Conservation (phyloP, 805 yeast genomes). For the Candida anglica region DNA sequence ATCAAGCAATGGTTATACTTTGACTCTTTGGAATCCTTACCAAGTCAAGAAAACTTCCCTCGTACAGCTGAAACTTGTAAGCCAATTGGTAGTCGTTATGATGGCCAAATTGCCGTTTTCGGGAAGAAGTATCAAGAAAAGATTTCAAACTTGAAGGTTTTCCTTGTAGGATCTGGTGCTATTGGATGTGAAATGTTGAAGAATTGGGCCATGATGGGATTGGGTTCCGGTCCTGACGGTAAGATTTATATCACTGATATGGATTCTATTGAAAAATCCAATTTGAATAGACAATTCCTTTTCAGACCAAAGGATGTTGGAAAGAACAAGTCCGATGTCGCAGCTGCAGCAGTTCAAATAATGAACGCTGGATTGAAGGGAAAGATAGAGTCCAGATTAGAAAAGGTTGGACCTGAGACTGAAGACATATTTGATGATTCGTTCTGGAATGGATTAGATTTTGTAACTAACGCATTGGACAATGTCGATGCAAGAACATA, state of each 20-base stretch:
- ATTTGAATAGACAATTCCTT: conserved; percentile 92
- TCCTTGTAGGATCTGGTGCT: conserved; percentile 96
- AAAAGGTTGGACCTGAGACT: conserved; percentile 92
- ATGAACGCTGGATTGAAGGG: conserved; percentile 86
- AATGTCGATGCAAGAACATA: conserved; percentile 97
- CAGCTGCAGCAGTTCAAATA: conserved; percentile 73
- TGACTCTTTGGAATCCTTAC: conserved; percentile 90
- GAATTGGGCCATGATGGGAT: conserved; percentile 96
- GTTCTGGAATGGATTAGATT: conserved; percentile 81
- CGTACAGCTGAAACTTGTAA: conserved; percentile 70
- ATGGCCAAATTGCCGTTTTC: conserved; percentile 92
- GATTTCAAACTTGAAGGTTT: conserved; percentile 74
- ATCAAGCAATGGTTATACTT: conserved; percentile 88
- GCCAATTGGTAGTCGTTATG: conserved; percentile 82
- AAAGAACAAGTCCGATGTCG: conserved; percentile 81
- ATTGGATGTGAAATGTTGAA: conserved; percentile 98
- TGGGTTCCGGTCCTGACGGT: conserved; percentile 90
- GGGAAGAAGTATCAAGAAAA: conserved; percentile 74
- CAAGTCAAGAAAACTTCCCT: conserved; percentile 51
- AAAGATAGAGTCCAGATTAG: conserved; percentile 70
- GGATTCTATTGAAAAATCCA: conserved; percentile 93
- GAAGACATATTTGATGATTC: conserved; percentile 79
- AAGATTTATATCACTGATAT: conserved; percentile 83
- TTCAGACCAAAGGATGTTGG: conserved; percentile 96
- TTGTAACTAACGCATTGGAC: conserved; percentile 95